phyloP scores from a whole-genome alignment of 345 rosid species.

The Gossypium mustelinum region DNA sequence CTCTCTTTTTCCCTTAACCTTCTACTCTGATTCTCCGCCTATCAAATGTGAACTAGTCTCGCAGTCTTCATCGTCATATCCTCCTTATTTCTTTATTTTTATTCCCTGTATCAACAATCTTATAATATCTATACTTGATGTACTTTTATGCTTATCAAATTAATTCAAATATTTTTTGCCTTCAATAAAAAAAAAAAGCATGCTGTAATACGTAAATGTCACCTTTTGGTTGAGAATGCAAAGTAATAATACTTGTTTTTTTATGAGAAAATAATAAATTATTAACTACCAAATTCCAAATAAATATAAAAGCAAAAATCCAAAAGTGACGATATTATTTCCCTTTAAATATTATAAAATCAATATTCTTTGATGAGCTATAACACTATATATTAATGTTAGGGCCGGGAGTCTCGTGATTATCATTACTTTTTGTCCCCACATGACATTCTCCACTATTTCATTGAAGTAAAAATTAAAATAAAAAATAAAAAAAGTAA shows the following conservation, averaged over 20 bases:
- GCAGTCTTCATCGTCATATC: too few relatives aligned
- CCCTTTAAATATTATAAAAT: neutral
- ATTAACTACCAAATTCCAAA: neutral
- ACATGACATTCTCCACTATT: neutral
- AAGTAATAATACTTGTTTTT: neutral
- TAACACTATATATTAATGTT: constrained; percentile 19
- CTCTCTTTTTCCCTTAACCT: too few relatives aligned
- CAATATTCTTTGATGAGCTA: neutral
- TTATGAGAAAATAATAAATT: neutral
- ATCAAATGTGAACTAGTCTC: too few relatives aligned
- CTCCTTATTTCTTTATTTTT: too few relatives aligned
- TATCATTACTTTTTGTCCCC: constrained; percentile 26
- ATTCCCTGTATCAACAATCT: too few relatives aligned
- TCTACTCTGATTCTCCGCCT: fast-evolving
- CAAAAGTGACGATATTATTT: neutral
- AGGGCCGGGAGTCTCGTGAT: constrained; percentile 46
- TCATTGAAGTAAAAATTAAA: too few relatives aligned
- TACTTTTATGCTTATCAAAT: too few relatives aligned
- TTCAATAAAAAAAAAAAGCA: too few relatives aligned
- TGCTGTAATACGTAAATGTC: neutral
- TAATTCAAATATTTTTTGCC: too few relatives aligned
- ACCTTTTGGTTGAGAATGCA: neutral
- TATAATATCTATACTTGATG: too few relatives aligned
- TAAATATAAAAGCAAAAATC: constrained; percentile 9
- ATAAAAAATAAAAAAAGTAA: too few relatives aligned